Base-by-base conservation (phyloP, 2,329 filamentous ascomycete species). In the Alternaria incomplexa region DNA sequence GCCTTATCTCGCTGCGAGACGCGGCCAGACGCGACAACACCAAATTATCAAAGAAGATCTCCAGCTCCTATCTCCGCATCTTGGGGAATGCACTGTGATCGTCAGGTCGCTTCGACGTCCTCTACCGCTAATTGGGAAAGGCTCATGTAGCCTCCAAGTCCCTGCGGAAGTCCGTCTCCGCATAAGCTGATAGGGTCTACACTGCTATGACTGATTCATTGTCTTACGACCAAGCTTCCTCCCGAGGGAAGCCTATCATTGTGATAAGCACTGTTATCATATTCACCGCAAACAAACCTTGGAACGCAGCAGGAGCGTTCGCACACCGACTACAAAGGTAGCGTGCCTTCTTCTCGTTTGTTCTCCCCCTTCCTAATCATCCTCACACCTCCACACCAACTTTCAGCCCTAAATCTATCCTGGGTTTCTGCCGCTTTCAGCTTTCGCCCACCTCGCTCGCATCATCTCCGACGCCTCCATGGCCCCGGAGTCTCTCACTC, bases 191-290 rank as follows among this genome's bases (percentile, higher is more conserved):
- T 68, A 65, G 56, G 36, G 60, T 58, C 45, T 57, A 40, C 30
- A 48, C 28, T 40, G 32, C 43, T 45, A 43, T 53, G 56, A 59
- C 47, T 28, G 13, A 61, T 56, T 22, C 15, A 26, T 53, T 44
- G 46, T 56, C 62, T 47, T 46, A 54, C 63, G 50, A 59, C 59
- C 50, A 57, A 52, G 9, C 45, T 58, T 61, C 57, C 40, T 62
- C 51, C 69, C 71, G 70, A 73, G 32, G 66, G 59, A 74, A 71
- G 67, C 73, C 67, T 74, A 76, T 76, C 73, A 63, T 30, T n/a
- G 54, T 61, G 69, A 74, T 71, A 74, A 74, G 69, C 25, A 25
- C 47, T 56, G 65, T 71, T 73, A 75, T 73, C 71, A 68, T 23
- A 46, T 57, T 66, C 59, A 63, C 66, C 60, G 62, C 61, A 66